phyloP scores from a whole-genome alignment of 768 basidiomycete species.

The Heimioporus sp. region DNA sequence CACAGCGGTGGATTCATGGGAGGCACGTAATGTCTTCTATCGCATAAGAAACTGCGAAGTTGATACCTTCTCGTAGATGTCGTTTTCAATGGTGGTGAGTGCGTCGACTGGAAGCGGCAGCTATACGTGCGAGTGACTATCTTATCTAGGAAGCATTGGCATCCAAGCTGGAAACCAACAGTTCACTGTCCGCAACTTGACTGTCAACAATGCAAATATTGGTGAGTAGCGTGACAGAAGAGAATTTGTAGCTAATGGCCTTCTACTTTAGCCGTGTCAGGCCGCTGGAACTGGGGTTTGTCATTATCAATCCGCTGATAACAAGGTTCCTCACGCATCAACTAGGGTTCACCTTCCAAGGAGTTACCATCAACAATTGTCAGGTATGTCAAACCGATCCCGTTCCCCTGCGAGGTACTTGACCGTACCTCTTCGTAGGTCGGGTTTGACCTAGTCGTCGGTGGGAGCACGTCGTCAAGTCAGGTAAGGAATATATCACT shows the following conservation, averaged over 20 bases:
- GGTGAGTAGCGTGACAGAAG: slow-evolving; percentile 22
- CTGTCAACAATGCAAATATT: slow-evolving; percentile 43
- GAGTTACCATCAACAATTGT: slow-evolving; percentile 45
- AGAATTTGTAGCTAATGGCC: neutral
- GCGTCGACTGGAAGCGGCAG: too few species aligned
- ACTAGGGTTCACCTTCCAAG: slow-evolving; percentile 52
- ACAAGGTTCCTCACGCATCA: neutral
- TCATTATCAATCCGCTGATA: neutral
- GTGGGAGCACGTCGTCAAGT: slow-evolving; percentile 27
- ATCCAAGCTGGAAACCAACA: slow-evolving; percentile 80
- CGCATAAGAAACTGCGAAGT: neutral
- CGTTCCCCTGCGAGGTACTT: neutral
- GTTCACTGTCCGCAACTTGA: slow-evolving; percentile 67
- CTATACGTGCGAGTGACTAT: neutral
- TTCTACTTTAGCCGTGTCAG: slow-evolving; percentile 19
- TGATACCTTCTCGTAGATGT: slow-evolving; percentile 25
- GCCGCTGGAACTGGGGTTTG: slow-evolving; percentile 43
- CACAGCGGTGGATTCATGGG: slow-evolving; percentile 47
- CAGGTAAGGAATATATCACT: slow-evolving; percentile 28
- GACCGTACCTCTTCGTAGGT: slow-evolving; percentile 19
- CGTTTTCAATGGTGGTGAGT: slow-evolving; percentile 41
- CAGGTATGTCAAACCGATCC: slow-evolving; percentile 6
- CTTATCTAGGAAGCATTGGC: slow-evolving; percentile 46
- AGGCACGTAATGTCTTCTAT: slow-evolving; percentile 39
- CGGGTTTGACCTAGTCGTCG: slow-evolving; percentile 45